Evolutionary conservation across 805 yeast genomes (phyloP), one percentile per base, ranked within the genome.

Genomic region (Wickerhamomyces bisporus): DNA sequence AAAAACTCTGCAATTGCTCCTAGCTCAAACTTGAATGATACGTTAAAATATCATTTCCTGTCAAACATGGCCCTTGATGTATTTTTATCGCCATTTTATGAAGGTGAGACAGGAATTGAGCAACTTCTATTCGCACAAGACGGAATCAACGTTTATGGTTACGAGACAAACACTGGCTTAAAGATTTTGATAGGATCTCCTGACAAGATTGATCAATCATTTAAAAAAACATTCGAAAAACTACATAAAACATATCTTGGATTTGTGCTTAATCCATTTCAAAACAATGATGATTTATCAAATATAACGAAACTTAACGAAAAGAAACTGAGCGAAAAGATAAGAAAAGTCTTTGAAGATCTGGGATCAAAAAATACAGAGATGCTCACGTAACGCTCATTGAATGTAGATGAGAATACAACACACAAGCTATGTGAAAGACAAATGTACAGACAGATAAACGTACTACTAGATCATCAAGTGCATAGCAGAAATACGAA

Each of bases 1-100:
- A n/a, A n/a, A n/a, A n/a, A n/a, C n/a, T n/a, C n/a, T n/a, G n/a
- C n/a, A n/a, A n/a, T n/a, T n/a, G n/a, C n/a, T n/a, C n/a, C n/a
- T n/a, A n/a, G n/a, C n/a, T n/a, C n/a, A n/a, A n/a, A n/a, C n/a
- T n/a, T n/a, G n/a, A n/a, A n/a, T 9, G 43, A 44, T 14, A 24
- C 38, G 6, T 60, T 81, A 23, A 77, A 80, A 48, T 80, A 77
- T 61, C 79, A 82, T 50, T 81, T 81, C 48, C 62, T 82, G 23
- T 73, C 86, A n/a, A 86, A 82, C 53, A 81, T 82, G 82, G 78
- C 87, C 5, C 61, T 82, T 18, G 89, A 82, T 55, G 71, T 80
- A 16, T 79, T 82, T 50, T 67, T 78, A 25, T 74, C 83, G 3
- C 67, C 72, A 5, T 62, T 57, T 14, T 64, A 64, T 38, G 59